Percentiles rank a stretch among this genome's conserved stretches.
Evolutionary conservation across 2,329 filamentous ascomycete genomes (phyloP).

Genomic region (Aspergillus pseudonomiae): DNA sequence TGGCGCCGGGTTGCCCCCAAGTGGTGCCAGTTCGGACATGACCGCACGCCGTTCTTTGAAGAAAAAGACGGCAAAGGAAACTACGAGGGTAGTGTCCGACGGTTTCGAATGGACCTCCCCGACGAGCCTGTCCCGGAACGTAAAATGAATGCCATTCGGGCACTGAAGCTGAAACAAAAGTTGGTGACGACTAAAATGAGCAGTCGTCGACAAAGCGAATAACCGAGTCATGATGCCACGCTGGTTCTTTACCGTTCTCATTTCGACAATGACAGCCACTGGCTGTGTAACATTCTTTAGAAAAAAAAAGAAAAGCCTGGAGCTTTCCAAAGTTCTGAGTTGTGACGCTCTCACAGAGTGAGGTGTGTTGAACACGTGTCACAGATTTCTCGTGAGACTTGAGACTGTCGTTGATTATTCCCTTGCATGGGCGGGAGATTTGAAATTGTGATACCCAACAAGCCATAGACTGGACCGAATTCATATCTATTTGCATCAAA

Average conservation of each 20-base stretch:
- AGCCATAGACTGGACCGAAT: conserved; percentile 19
- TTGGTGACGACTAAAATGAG: conserved; percentile 8
- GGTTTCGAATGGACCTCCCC: conserved; percentile 49
- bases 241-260: background rate
- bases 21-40: conserved; percentile 40
- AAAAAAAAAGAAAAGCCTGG: conserved; percentile 2
- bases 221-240: background rate
- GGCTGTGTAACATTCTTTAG: background rate
- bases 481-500: conserved; percentile 4
- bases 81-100: conserved; percentile 49
- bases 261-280: background rate
- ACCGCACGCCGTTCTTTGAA: conserved; percentile 46
- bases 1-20: conserved; percentile 46
- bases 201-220: background rate
- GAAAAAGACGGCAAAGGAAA: conserved; percentile 39
- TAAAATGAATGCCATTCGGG: background rate
- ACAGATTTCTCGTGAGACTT: conserved; percentile 1
- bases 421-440: background rate
- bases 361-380: conserved; percentile 12
- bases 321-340: conserved; percentile 1
- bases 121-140: conserved; percentile 29
- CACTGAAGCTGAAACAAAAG: conserved; percentile 20
- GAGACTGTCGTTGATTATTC: conserved; percentile 1
- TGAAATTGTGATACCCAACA: conserved; percentile 20
- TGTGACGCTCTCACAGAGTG: background rate